A percentile compares a stretch with the other conserved stretches of the same genome.
Evolutionary conservation across 352 stramenopile species (phyloP).

Genomic region (Phytopythium montanum): DNA sequence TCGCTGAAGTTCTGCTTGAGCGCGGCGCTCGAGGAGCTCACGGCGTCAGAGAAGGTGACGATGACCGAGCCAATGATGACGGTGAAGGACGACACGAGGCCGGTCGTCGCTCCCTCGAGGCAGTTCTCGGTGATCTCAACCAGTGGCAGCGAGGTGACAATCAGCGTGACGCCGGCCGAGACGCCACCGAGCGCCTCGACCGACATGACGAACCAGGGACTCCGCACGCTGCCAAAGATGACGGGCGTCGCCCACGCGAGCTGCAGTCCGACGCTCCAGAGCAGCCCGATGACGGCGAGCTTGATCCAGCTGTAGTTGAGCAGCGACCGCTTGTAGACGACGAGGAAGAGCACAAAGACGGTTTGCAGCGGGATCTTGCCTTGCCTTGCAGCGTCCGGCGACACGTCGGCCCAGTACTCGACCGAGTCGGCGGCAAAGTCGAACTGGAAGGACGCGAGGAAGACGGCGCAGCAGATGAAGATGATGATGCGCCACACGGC

Average conservation of each 20-base stretch:
- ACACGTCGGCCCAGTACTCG: constrained; percentile 38
- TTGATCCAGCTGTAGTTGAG: constrained; percentile 78
- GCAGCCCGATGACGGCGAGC: constrained; percentile 38
- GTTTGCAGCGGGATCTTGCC: constrained; percentile 41
- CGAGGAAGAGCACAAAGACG: constrained; percentile 40
- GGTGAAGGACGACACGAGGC: constrained; percentile 56
- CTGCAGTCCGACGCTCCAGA: constrained; percentile 31
- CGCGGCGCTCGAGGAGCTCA: constrained; percentile 41
- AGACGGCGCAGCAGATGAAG: constrained; percentile 59
- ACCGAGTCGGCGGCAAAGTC: constrained; percentile 48
- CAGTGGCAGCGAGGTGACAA: constrained; percentile 58
- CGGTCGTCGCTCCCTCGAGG: constrained; percentile 64
- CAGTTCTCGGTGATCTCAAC: constrained; percentile 76
- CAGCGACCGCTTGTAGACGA: constrained; percentile 49
- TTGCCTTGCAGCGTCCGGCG: constrained; percentile 31
- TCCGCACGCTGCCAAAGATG: constrained; percentile 44
- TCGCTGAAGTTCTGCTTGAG: constrained; percentile 37
- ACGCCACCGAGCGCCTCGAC: constrained; percentile 44
- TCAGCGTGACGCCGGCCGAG: constrained; percentile 25
- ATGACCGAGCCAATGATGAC: constrained; percentile 62
- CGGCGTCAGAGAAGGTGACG: constrained; percentile 51
- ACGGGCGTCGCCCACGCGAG: constrained; percentile 37
- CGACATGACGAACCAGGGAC: constrained; percentile 41
- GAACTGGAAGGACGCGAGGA: constrained; percentile 64
- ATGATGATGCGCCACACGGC: constrained; percentile 71